phyloP scores from a whole-genome alignment of 345 rosid genomes.

The Lagerstroemia speciosa region DNA sequence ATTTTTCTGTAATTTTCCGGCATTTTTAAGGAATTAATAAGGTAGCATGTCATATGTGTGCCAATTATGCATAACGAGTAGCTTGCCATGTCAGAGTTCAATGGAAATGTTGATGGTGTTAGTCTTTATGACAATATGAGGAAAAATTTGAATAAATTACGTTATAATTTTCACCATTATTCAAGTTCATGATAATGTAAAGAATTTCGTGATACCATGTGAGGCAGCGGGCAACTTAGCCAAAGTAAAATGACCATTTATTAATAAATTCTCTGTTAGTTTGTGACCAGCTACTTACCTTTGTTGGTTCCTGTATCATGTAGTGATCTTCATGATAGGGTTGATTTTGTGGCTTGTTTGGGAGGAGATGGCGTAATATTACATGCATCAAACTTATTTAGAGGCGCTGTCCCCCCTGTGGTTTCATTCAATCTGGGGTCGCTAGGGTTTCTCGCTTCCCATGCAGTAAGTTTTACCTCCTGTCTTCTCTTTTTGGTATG shows the following conservation, averaged over 20 bases:
- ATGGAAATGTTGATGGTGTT: no score
- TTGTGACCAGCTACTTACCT: constrained; percentile 6
- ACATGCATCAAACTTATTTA: constrained; percentile 90
- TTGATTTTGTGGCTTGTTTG: constrained; percentile 94
- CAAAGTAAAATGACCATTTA: neutral
- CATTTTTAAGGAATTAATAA: no score
- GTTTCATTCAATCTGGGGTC: constrained; percentile 96
- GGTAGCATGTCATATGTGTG: no score
- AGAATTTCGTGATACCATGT: no score
- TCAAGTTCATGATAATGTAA: no score
- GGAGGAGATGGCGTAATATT: constrained; percentile 98
- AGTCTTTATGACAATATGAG: no score
- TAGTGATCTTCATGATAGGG: constrained; percentile 96
- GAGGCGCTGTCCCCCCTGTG: constrained; percentile 90
- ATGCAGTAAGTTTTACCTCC: constrained; percentile 43
- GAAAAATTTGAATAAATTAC: no score
- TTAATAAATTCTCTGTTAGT: constrained; percentile 3
- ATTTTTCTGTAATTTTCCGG: no score
- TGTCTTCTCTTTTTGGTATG: neutral
- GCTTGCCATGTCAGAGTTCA: no score
- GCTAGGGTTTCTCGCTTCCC: constrained; percentile 95
- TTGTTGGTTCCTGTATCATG: constrained; percentile 13
- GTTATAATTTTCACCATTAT: no score
- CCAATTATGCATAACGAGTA: no score
- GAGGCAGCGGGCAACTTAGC: no score